Base-by-base conservation (phyloP, 2,329 filamentous ascomycete genomes). In the Ophiocordyceps robertsii region DNA sequence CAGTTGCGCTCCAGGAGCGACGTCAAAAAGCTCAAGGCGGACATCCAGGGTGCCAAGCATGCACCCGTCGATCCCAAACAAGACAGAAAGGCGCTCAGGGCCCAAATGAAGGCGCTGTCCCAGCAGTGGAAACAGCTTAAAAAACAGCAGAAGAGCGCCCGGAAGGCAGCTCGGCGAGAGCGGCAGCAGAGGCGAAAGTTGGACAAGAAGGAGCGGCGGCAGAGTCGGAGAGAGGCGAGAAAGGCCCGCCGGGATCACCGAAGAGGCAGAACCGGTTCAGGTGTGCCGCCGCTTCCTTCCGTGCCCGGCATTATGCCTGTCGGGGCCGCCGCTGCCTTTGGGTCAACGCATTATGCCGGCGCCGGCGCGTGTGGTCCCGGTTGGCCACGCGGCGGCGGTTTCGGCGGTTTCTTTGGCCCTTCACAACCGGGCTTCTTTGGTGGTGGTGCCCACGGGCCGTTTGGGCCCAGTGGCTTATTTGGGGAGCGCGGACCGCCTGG, bases 1-100 rank as follows among this genome's bases (percentile, higher is more conserved):
- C 61, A 70, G 40, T 61, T 65, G 6, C 65, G 72, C 47, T 73
- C 67, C 9, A 68, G 59, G 45, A 59, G 62, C 6, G 63, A 64
- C 24, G 55, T 77, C 3, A 58, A 60, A 37, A 50, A 59, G 24
- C 56, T 71, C 3, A 63, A 57, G 30, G 52, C 62, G 12, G 60
- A 71, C 24, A 63, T 77, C 43, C 68, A 68, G 42, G 54, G 57
- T 1, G 62, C 59, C 13, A 64, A 59, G 44, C 51, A 45, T 29
- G 43, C 24, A 8, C 35, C 24, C 2, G 37, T 17, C 19, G 27
- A 35, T 29, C 32, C 46, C 1, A 44, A 27, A 0, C 8, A 52
- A 2, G 51, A 61, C 24, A 51, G 61, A 6, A 56, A 56, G 27
- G 59, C 54, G 3, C 54, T 75, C 14, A 59, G 58, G 36, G 64